Conservation (phyloP, 2,329 filamentous ascomycete genomes). For the Ciborinia camelliae region DNA sequence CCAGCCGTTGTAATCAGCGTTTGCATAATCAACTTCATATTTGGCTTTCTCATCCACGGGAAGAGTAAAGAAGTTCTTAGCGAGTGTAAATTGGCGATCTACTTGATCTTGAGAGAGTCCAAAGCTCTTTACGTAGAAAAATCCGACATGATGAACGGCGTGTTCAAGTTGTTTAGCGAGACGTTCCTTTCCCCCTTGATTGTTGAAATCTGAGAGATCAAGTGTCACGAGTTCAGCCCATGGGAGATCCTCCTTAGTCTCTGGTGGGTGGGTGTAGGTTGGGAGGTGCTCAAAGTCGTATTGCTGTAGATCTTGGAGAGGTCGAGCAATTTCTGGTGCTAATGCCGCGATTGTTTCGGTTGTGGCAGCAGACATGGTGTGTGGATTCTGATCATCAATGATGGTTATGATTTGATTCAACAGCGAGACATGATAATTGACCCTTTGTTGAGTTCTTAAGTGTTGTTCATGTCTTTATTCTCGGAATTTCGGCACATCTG, state of each 20-base stretch:
- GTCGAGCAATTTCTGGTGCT: not conserved
- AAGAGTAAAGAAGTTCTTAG: constrained; percentile 55
- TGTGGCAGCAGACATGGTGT: constrained; percentile 25
- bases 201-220: constrained; percentile 48
- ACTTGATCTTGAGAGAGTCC: constrained; percentile 59
- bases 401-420: not conserved
- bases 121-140: constrained; percentile 63
- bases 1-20: constrained; percentile 57
- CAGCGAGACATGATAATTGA: not conserved
- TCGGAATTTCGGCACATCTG: not conserved
- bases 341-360: constrained; percentile 21
- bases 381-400: not conserved
- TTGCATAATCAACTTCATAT: constrained; percentile 49
- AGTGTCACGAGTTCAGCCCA: constrained; percentile 56
- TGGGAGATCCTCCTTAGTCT: constrained; percentile 44
- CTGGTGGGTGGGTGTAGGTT: constrained; percentile 45
- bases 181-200: constrained; percentile 49
- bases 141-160: constrained; percentile 50
- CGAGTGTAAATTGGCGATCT: constrained; percentile 59
- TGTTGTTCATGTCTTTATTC: not conserved
- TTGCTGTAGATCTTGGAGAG: constrained; percentile 24
- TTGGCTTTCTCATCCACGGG: constrained; percentile 57
- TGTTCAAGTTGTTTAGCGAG: constrained; percentile 51
- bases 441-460: not conserved
- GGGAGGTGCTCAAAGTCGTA: constrained; percentile 37